Base-by-base conservation (phyloP, 768 basidiomycete genomes). In the Russula sp. region DNA sequence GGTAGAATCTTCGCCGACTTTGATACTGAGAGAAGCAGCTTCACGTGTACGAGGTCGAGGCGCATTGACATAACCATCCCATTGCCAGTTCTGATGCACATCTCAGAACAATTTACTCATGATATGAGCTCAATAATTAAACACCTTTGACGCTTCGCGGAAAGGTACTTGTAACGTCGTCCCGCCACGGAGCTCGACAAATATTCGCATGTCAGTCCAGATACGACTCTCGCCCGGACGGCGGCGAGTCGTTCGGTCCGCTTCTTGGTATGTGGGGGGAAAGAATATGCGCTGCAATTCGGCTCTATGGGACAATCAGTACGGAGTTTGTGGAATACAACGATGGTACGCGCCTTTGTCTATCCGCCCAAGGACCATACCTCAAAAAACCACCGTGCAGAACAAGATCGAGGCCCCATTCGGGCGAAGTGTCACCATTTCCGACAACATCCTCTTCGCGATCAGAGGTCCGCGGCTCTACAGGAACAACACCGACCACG, bases 301-400 rank as follows among this genome's bases (percentile, higher is more conserved):
- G 16, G 79, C 83, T 52, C 68, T 69, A 49, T 26, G 20, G 13
- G 70, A 8, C 13, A 64, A 38, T 36, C 5, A 38, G n/a, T 11
- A 50, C 16, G 30, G 30, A 16, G 16, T 5, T 24, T 52, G n/a
- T 6, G 7, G 20, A 7, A 48, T 26, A 49, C 9, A 7, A 26
- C 5, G 53, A 42, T 26, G 18, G 24, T 64, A 56, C 76, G 69
- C 71, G 87, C 91, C 94, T 80, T 75, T 97, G 96, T 28, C 95
- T 82, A 76, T 98, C 96, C 26, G 94, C 89, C 96, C 96, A 98
- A 4, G 96, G 96, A 5, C 96, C 96, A 72, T 98, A 98, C 22
- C 84, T 82, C 40, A 97, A 68, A 40, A 80, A 73, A 0, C 92
- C 95, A 20, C 86, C 86, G 63, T 84, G 78, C n/a, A 98, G 78